phyloP scores from a whole-genome alignment of 1,284 basidiomycete genomes.

The Apiotrichum mycotoxinovorans region DNA sequence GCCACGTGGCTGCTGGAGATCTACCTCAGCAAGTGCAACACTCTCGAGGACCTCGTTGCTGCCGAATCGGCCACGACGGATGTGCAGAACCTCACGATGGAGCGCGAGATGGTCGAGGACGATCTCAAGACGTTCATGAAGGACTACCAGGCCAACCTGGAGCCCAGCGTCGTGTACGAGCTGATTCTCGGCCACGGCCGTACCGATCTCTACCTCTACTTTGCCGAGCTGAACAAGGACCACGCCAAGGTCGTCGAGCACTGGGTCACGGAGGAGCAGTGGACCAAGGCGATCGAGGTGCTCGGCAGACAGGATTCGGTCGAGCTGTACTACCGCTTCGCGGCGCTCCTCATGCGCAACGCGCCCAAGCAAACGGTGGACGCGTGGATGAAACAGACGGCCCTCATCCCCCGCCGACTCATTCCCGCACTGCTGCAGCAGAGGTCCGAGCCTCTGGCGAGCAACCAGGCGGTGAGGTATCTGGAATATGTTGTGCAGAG shows the following conservation, averaged over 20 bases:
- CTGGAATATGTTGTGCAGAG: conserved; percentile 75
- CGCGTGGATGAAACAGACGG: conserved; percentile 78
- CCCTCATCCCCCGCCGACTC: conserved; percentile 76
- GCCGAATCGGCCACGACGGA: conserved; percentile 79
- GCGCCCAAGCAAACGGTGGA: conserved; percentile 85
- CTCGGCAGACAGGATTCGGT: conserved; percentile 78
- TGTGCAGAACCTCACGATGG: conserved; percentile 76
- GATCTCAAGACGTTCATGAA: conserved; percentile 88
- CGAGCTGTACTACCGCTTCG: conserved; percentile 92
- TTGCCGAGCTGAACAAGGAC: conserved; percentile 78
- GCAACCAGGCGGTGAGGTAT: conserved; percentile 83
- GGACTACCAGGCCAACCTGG: conserved; percentile 85
- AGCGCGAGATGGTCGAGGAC: conserved; percentile 81
- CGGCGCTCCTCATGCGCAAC: conserved; percentile 79
- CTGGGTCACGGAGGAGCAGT: conserved; percentile 86
- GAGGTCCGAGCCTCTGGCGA: conserved; percentile 51
- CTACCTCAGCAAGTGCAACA: conserved; percentile 93
- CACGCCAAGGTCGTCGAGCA: conserved; percentile 80
- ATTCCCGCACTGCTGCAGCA: conserved; percentile 85
- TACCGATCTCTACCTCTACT: conserved; percentile 87
- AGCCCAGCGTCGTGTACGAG: conserved; percentile 81
- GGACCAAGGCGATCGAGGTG: conserved; percentile 83
- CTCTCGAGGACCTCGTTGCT: conserved; percentile 72
- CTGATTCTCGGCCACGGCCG: conserved; percentile 90
- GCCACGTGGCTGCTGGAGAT: conserved; percentile 99